phyloP scores from a whole-genome alignment of 208 protist genomes.

The Crithidia fasciculata region DNA sequence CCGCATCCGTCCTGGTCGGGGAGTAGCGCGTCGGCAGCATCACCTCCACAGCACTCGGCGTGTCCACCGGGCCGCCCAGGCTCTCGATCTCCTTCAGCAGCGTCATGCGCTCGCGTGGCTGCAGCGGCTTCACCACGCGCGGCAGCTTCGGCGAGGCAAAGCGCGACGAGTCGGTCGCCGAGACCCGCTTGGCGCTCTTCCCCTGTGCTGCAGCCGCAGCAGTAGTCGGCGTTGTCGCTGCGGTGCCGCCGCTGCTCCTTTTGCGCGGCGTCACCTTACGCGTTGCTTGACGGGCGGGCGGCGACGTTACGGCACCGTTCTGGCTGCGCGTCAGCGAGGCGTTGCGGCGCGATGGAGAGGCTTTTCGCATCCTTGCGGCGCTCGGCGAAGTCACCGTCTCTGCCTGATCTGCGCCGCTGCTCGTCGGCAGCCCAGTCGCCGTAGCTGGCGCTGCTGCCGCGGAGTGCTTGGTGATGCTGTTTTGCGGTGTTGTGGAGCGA shows the following conservation, averaged over 20 bases:
- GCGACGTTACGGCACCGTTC: too few relatives aligned
- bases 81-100: conserved; percentile 59
- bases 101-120: conserved; percentile 21
- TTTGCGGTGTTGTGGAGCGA: background rate
- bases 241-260: background rate
- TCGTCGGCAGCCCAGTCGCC: too few relatives aligned
- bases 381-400: background rate
- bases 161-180: background rate
- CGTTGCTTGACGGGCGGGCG: background rate
- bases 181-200: background rate
- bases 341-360: background rate
- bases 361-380: background rate
- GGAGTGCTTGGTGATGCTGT: background rate
- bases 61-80: conserved; percentile 31
- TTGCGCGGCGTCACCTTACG: background rate
- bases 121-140: conserved; percentile 25
- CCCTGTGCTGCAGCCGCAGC: background rate
- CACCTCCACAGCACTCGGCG: conserved; percentile 42
- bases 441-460: too few relatives aligned
- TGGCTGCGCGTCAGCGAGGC: too few relatives aligned
- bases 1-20: background rate
- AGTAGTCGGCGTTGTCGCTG: too few relatives aligned
- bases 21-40: conserved; percentile 13
- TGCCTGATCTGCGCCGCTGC: too few relatives aligned
- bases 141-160: conserved; percentile 29